These are phyloP conservation scores for Annona squamosa DNA, from an alignment of 164 flowering plant genomes.

Conservation along the genomic window DNA sequence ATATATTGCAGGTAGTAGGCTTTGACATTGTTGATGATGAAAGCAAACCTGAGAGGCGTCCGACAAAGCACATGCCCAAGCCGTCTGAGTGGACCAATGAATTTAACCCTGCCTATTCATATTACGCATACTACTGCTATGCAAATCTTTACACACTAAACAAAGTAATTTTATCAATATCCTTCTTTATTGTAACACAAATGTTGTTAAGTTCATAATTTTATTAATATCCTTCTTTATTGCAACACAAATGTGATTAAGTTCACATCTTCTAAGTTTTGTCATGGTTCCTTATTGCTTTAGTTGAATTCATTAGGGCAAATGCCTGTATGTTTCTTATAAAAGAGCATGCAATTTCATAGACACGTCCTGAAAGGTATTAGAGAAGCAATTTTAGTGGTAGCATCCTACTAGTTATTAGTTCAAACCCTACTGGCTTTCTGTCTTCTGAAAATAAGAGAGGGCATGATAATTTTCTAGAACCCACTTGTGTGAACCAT, in stretches of 20 bases:
- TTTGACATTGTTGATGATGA: slow-evolving; percentile 98
- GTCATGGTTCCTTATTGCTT: neutral
- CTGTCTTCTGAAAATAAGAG: no score
- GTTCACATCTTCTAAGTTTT: slow-evolving; percentile 11
- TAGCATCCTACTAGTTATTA: no score
- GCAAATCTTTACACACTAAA: slow-evolving; percentile 91
- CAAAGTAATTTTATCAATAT: slow-evolving; percentile 41
- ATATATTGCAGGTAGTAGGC: slow-evolving; percentile 72
- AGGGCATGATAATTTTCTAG: no score
- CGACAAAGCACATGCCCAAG: slow-evolving; percentile 98
- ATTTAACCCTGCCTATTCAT: slow-evolving; percentile 94
- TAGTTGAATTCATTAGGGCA: neutral
- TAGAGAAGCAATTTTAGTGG: no score
- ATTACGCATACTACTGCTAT: slow-evolving; percentile 89
- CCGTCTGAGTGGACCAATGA: slow-evolving; percentile 93
- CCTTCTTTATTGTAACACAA: neutral
- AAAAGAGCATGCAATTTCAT: no score
- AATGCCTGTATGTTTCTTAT: neutral
- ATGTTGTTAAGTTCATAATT: slow-evolving; percentile 7
- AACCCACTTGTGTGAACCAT: neutral
- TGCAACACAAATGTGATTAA: neutral
- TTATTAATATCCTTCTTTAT: neutral
- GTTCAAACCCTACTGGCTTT: no score
- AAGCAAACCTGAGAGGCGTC: slow-evolving; percentile 98
- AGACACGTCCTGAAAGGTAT: no score